Conservation (phyloP, 257 asterid genomes). For the Euphrasia confusa region DNA sequence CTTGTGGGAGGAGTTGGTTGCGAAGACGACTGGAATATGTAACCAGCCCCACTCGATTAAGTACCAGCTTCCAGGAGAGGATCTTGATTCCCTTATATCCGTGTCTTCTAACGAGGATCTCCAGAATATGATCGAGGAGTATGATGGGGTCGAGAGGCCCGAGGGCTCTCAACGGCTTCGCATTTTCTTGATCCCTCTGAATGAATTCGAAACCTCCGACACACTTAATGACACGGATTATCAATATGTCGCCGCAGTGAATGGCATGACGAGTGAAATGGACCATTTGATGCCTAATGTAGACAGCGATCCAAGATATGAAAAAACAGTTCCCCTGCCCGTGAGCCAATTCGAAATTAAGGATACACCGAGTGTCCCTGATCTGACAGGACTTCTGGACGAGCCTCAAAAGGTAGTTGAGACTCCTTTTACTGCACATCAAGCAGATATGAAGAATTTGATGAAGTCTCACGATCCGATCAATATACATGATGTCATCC, state of each 20-base stretch:
- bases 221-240: slow-evolving; percentile 55
- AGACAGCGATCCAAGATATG: slow-evolving; percentile 31
- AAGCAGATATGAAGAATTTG: slow-evolving; percentile 31
- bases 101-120: slow-evolving; percentile 83
- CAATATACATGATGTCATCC: slow-evolving; percentile 25
- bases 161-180: slow-evolving; percentile 62
- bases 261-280: slow-evolving; percentile 50
- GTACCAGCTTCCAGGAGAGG: slow-evolving; percentile 97
- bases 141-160: slow-evolving; percentile 48
- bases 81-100: slow-evolving; percentile 85
- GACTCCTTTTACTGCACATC: slow-evolving; percentile 33
- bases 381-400: slow-evolving; percentile 21
- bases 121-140: slow-evolving; percentile 94
- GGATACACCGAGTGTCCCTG: slow-evolving; percentile 32
- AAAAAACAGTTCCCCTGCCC: slow-evolving; percentile 31
- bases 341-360: slow-evolving; percentile 32
- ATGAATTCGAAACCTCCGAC: slow-evolving; percentile 67
- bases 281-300: slow-evolving; percentile 32
- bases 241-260: slow-evolving; percentile 78
- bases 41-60: slow-evolving; percentile 54
- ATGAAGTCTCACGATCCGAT: slow-evolving; percentile 25
- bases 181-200: slow-evolving; percentile 64
- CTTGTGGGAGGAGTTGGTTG: slow-evolving; percentile 64
- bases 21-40: slow-evolving; percentile 49
- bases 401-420: slow-evolving; percentile 30